phyloP scores from a whole-genome alignment of 108 stramenopile genomes.

The Conticribra guillardii region DNA sequence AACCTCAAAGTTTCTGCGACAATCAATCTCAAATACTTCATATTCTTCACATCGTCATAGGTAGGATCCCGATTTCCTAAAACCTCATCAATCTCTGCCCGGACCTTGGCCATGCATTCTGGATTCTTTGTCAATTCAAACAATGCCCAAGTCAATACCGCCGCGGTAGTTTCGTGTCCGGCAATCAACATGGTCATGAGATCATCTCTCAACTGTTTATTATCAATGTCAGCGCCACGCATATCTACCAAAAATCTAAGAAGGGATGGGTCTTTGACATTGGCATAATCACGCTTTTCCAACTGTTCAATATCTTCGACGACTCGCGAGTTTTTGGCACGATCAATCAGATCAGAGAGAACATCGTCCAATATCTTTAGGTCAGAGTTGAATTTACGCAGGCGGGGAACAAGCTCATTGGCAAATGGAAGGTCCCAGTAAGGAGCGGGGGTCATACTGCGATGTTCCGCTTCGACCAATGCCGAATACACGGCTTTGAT shows the following conservation, averaged over 20 bases:
- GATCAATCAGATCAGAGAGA: conserved; percentile 83
- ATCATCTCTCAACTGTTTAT: conserved; percentile 93
- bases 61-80: conserved; percentile 88
- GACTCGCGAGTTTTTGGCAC: conserved; percentile 77
- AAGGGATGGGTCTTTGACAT: conserved; percentile 91
- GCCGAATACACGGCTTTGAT: conserved; percentile 94
- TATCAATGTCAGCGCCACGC: conserved; percentile 92
- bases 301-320: conserved; percentile 93
- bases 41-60: conserved; percentile 78
- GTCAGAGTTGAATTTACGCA: conserved; percentile 92
- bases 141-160: conserved; percentile 94
- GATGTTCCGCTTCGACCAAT: conserved; percentile 94
- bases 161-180: conserved; percentile 98
- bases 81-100: conserved; percentile 90
- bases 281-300: conserved; percentile 86
- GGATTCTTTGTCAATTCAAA: conserved; percentile 93
- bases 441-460: conserved; percentile 93
- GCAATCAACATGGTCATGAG: conserved; percentile 99
- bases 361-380: conserved; percentile 88
- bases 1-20: conserved; percentile 91
- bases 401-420: conserved; percentile 88
- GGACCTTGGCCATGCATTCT: conserved; percentile 70
- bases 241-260: conserved; percentile 95
- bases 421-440: conserved; percentile 96
- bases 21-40: conserved; percentile 86